These are phyloP conservation scores for Vanderwaltozyma verrucispora DNA, from an alignment of 805 yeast species.

Conservation along the genomic window DNA sequence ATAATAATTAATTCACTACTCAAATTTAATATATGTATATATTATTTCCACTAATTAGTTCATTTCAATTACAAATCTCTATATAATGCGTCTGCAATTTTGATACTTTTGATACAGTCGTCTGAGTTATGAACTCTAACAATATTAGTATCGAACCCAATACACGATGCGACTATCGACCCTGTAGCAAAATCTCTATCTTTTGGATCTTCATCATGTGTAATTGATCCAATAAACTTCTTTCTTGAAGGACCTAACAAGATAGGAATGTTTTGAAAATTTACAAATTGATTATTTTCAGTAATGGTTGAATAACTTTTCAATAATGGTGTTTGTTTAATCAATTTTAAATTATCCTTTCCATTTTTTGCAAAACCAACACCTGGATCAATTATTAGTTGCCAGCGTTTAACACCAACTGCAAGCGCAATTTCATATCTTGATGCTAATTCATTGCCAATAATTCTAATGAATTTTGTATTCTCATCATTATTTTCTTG, in stretches of 20 bases:
- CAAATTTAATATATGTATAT: too few relatives aligned
- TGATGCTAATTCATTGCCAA: constrained; percentile 53
- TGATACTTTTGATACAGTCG: constrained; percentile 43
- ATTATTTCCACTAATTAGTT: too few relatives aligned
- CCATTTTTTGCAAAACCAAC: constrained; percentile 86
- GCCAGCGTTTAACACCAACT: constrained; percentile 77
- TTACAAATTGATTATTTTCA: constrained; percentile 15
- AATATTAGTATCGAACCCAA: constrained; percentile 65
- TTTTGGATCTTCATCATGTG: constrained; percentile 43
- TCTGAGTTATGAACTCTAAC: constrained; percentile 82
- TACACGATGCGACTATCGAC: constrained; percentile 62
- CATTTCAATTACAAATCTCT: neutral
- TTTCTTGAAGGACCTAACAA: constrained; percentile 86
- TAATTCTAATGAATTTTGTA: constrained; percentile 39
- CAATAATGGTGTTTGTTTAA: constrained; percentile 38
- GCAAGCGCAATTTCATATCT: constrained; percentile 46
- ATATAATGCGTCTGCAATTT: constrained; percentile 57
- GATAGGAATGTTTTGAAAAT: constrained; percentile 42
- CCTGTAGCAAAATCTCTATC: constrained; percentile 71
- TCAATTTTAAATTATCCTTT: constrained; percentile 57
- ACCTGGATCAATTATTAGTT: constrained; percentile 87
- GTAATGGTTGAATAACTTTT: constrained; percentile 36
- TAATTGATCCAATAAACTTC: constrained; percentile 68
- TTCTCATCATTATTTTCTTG: constrained; percentile 12
- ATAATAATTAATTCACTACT: too few relatives aligned